Percentiles rank a stretch among this genome's conserved stretches.
Evolutionary conservation across 116 monocot genomes (phyloP).

Genomic region (Cymodocea nodosa): DNA sequence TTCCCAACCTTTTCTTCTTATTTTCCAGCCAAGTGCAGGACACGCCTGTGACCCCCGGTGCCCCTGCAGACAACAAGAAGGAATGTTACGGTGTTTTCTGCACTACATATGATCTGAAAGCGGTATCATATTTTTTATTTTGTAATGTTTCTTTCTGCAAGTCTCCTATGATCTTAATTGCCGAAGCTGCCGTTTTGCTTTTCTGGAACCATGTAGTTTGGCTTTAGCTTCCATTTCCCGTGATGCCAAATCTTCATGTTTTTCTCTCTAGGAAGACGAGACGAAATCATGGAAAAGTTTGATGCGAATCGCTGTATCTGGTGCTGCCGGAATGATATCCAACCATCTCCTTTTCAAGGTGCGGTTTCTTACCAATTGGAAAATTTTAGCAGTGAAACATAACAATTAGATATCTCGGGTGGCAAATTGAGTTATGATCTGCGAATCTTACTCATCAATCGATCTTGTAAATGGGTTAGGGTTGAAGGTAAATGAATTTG

Average conservation of each 20-base stretch:
- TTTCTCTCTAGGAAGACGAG: constrained; percentile 45
- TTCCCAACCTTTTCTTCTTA: neutral
- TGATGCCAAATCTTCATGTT: neutral
- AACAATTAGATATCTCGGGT: too few species aligned
- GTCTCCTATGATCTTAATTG: neutral
- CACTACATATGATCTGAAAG: constrained; percentile 76
- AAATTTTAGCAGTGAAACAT: too few species aligned
- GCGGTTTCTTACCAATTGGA: neutral
- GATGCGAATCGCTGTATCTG: constrained; percentile 76
- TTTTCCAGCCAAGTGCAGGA: constrained; percentile 51
- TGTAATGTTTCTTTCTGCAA: neutral
- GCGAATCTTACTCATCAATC: too few species aligned
- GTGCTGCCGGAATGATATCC: constrained; percentile 99
- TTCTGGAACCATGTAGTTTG: neutral
- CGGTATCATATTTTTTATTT: constrained; percentile 26
- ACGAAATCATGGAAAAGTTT: constrained; percentile 95
- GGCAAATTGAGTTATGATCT: too few species aligned
- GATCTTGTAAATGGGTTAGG: too few species aligned
- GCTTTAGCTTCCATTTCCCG: neutral
- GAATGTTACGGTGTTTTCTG: constrained; percentile 98
- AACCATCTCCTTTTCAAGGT: constrained; percentile 99
- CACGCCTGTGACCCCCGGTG: constrained; percentile 17
- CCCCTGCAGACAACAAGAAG: constrained; percentile 18
- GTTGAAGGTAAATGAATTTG: too few species aligned
- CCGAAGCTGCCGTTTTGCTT: too few species aligned